Conservation (phyloP, 768 basidiomycete species). For the Suillus tomentosus region DNA sequence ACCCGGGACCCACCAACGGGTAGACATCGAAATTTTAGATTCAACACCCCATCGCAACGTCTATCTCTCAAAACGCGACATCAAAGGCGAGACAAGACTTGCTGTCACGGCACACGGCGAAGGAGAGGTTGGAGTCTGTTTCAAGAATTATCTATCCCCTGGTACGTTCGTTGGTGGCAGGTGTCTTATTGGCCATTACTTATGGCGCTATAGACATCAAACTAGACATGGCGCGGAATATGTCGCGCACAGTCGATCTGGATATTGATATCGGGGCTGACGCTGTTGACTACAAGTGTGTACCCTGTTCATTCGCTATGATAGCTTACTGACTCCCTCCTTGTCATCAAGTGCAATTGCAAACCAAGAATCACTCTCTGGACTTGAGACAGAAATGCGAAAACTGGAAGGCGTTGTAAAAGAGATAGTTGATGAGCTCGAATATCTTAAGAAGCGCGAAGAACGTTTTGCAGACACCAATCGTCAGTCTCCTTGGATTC, state of each 20-base stretch:
- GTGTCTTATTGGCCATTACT: background rate
- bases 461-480: slow-evolving; percentile 88
- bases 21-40: slow-evolving; percentile 95
- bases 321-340: slow-evolving; percentile 12
- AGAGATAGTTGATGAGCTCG: slow-evolving; percentile 92
- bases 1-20: slow-evolving; percentile 70
- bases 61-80: slow-evolving; percentile 85
- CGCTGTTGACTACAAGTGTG: slow-evolving; percentile 98
- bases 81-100: slow-evolving; percentile 89
- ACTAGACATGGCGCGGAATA: slow-evolving; percentile 47
- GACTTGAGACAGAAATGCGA: slow-evolving; percentile 96
- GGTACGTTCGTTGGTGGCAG: slow-evolving; percentile 49
- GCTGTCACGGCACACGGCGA: slow-evolving; percentile 93
- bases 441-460: slow-evolving; percentile 89
- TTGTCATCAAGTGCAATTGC: slow-evolving; percentile 79
- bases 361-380: slow-evolving; percentile 94
- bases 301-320: slow-evolving; percentile 13
- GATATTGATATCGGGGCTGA: slow-evolving; percentile 99
- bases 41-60: slow-evolving; percentile 83
- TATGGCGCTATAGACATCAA: slow-evolving; percentile 42
- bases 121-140: slow-evolving; percentile 94
- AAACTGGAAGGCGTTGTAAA: slow-evolving; percentile 94
- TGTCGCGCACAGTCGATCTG: slow-evolving; percentile 78
- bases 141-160: slow-evolving; percentile 76
- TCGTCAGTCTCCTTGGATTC: slow-evolving; percentile 50